Base-by-base conservation (phyloP, 2,329 filamentous ascomycete species). In the Beauveria bassiana region DNA sequence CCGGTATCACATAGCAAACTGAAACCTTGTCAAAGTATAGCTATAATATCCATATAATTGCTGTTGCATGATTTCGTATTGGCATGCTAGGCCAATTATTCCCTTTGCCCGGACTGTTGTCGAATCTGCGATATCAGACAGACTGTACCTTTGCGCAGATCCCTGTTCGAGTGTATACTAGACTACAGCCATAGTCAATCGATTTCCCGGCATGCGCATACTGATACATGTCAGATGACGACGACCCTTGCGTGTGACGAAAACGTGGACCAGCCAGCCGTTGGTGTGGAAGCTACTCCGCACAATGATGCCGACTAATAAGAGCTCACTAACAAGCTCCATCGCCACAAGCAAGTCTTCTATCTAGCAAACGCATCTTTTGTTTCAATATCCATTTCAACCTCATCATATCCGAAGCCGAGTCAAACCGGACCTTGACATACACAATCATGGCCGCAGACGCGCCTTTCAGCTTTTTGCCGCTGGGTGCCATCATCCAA, bases 401-500 rank as follows among this genome's bases (percentile, higher is more conserved):
- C 20, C 40, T 22, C 22, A 5, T 3, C 31, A 42, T 9, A 20
- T 10, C 14, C 12, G 14, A 24, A 20, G 20, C 22, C 7, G 43
- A 57, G 14, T 20, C 20, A 53, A 42, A 18, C 12, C 45, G 22
- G 14, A 20, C 5, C 4, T 12, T 20, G 9, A 18, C 2, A n/a
- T 16, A 18, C 3, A 54, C 12, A 3, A 53, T n/a, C 38, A 62
- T 62, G 61, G 61, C 54, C 28, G 66, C 77, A 46, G 72, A 81
- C 71, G 75, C 80, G 43, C 72, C 81, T 49, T 82, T 87, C 69
- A 79, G 81, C 49, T 90, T 93, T 75, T 79, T 93, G 64, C 86
- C 89, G 26, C 80, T 90, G 56, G 90, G 90, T 65, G 90, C 88
- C 68, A 90, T 91, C 71, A 87, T 95, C 71, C 87, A 97, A 73